Evolutionary conservation across 306 rosid genomes (phyloP).

Genomic region (Albizia julibrissin): DNA sequence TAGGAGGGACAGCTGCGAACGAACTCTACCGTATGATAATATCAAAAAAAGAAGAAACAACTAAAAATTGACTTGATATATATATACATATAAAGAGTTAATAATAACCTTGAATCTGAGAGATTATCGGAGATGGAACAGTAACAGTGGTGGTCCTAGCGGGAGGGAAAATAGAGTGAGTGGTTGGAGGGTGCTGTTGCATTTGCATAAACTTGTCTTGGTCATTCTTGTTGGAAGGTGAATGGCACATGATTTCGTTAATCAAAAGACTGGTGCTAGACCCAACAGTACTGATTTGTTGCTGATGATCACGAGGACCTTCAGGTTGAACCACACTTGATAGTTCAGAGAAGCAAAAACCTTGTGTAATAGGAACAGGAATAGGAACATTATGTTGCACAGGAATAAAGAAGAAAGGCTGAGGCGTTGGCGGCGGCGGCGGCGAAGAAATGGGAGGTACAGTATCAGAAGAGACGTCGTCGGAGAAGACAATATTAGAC

Average conservation of each 20-base stretch:
- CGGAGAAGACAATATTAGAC: conserved; percentile 50
- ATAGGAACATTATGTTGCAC: conserved; percentile 29
- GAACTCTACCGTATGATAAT: too few species aligned
- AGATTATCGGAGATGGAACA: conserved; percentile 46
- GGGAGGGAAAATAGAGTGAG: conserved; percentile 28
- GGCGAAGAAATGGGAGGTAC: conserved; percentile 53
- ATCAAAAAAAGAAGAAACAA: too few species aligned
- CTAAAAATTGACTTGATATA: background rate
- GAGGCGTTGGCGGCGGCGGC: conserved; percentile 30
- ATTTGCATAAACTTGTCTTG: conserved; percentile 45
- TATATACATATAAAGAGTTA: background rate
- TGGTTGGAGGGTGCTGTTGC: conserved; percentile 36
- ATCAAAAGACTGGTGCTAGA: conserved; percentile 63
- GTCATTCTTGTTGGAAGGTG: conserved; percentile 49
- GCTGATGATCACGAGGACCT: conserved; percentile 24
- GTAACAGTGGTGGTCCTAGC: conserved; percentile 37
- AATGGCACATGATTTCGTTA: conserved; percentile 64
- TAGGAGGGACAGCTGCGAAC: too few species aligned
- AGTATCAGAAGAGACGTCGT: conserved; percentile 22
- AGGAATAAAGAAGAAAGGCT: conserved; percentile 63
- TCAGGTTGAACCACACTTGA: conserved; percentile 50
- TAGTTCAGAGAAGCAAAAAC: conserved; percentile 75
- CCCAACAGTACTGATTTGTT: conserved; percentile 33
- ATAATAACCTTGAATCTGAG: conserved; percentile 63
- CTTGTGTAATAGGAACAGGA: conserved; percentile 39